phyloP scores from a whole-genome alignment of 805 yeast genomes.

The Limtongozyma cylindracea region DNA sequence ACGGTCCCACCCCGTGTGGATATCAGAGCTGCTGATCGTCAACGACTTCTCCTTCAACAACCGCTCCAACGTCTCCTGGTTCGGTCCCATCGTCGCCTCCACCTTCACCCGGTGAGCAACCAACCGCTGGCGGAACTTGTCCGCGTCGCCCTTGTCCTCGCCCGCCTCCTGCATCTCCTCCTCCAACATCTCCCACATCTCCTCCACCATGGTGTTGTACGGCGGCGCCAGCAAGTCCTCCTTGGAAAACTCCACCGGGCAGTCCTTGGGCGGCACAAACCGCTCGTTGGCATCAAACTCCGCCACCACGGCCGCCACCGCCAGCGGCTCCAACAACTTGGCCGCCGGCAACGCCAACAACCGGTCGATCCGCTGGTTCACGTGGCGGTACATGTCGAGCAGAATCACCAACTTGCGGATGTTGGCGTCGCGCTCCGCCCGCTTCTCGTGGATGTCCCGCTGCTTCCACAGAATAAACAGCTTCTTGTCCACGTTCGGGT shows the following conservation, averaged over 20 bases:
- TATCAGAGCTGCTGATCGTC: conserved; percentile 75
- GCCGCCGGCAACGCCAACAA: conserved; percentile 18
- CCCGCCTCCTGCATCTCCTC: conserved; percentile 28
- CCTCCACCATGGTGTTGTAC: conserved; percentile 84
- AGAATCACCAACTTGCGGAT: conserved; percentile 56
- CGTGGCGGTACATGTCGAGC: conserved; percentile 51
- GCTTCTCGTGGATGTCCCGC: conserved; percentile 85
- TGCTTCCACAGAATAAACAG: conserved; percentile 94
- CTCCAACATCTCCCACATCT: conserved; percentile 53
- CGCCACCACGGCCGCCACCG: conserved; percentile 14
- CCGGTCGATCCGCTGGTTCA: conserved; percentile 49
- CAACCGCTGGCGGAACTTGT: conserved; percentile 15
- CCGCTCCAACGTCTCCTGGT: conserved; percentile 36
- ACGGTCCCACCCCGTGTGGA: conserved; percentile 78
- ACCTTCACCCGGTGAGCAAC: conserved; percentile 62
- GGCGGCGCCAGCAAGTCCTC: conserved; percentile 24
- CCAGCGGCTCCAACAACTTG: conserved; percentile 9
- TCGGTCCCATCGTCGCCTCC: conserved; percentile 35
- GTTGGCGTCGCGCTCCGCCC: conserved; percentile 57
- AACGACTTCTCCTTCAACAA: conserved; percentile 43
- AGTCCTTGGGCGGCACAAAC: conserved; percentile 18
- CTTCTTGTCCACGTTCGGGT: conserved; percentile 87
- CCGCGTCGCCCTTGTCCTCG: conserved; percentile 7
- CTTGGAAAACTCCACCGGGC: conserved; percentile 9
- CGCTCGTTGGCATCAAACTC: conserved; percentile 34